Evolutionary conservation across 495 filamentous ascomycete genomes (phyloP).

Genomic region (Parathielavia appendiculata): DNA sequence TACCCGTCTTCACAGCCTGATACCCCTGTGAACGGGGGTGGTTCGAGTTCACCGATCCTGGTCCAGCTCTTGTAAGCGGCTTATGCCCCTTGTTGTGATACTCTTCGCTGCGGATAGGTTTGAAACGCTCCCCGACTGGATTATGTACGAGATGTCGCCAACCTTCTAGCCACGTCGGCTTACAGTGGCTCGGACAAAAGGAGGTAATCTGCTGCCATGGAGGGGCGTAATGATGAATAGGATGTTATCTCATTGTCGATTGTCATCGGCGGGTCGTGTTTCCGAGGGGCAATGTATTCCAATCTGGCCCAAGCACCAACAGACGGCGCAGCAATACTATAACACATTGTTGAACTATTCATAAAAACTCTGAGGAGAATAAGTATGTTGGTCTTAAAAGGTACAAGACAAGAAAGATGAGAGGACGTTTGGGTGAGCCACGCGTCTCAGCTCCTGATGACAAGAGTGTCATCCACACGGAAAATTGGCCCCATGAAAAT

Average conservation of each 20-base stretch:
- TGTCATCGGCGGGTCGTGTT: not conserved
- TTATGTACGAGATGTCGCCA: not conserved
- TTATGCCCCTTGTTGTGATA: not conserved
- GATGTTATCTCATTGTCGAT: not conserved
- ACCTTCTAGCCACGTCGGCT: not conserved
- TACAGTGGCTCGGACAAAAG: not conserved
- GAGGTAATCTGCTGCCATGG: not conserved
- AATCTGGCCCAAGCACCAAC: not conserved
- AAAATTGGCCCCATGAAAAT: conserved; percentile 16
- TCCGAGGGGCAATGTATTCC: not conserved
- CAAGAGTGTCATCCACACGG: conserved; percentile 11
- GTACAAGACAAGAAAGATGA: too few relatives aligned
- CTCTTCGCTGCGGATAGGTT: not conserved
- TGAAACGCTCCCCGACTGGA: not conserved
- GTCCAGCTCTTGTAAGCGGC: not conserved
- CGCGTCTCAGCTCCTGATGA: too few relatives aligned
- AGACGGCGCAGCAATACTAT: not conserved
- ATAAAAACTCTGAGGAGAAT: too few relatives aligned
- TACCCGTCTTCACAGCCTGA: not conserved
- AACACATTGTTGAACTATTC: not conserved
- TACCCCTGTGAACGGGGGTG: not conserved
- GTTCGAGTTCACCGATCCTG: not conserved
- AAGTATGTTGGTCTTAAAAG: too few relatives aligned
- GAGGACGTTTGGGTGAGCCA: too few relatives aligned
- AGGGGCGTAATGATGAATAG: not conserved